Evolutionary conservation across 2,329 filamentous ascomycete genomes (phyloP).

Genomic region (Sclerotiophoma versabilis): DNA sequence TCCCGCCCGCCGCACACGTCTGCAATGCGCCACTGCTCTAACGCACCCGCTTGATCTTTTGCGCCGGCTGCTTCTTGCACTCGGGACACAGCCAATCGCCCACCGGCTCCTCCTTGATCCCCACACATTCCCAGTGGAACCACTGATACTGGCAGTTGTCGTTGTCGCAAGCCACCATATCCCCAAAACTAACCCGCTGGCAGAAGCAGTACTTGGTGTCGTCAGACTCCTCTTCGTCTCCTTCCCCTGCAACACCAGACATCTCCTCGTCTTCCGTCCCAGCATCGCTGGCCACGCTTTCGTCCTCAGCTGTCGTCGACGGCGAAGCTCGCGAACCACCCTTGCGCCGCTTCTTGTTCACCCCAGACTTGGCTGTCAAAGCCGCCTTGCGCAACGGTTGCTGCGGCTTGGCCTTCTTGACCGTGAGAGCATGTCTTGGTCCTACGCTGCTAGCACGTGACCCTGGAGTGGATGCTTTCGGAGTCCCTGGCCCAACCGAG

Average conservation of each 20-base stretch:
- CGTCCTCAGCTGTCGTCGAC: slow-evolving; percentile 58
- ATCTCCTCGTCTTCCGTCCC: slow-evolving; percentile 57
- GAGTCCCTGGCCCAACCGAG: slow-evolving; percentile 69
- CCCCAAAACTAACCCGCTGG: slow-evolving; percentile 82
- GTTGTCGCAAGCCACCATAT: slow-evolving; percentile 91
- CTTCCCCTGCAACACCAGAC: slow-evolving; percentile 55
- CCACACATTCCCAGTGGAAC: slow-evolving; percentile 78
- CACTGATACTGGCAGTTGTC: slow-evolving; percentile 81
- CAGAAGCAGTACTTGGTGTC: slow-evolving; percentile 82
- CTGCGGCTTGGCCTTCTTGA: slow-evolving; percentile 64
- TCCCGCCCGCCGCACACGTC: slow-evolving; percentile 17
- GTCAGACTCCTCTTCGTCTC: slow-evolving; percentile 73
- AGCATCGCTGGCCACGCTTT: slow-evolving; percentile 59
- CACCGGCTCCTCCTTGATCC: slow-evolving; percentile 57
- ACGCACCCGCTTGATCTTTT: slow-evolving; percentile 52
- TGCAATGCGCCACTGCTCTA: slow-evolving; percentile 22
- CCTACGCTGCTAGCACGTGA: slow-evolving; percentile 67
- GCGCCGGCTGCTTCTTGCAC: slow-evolving; percentile 48
- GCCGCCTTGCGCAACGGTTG: slow-evolving; percentile 52
- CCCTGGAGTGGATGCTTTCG: slow-evolving; percentile 62
- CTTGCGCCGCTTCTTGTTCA: slow-evolving; percentile 49
- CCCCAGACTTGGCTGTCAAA: slow-evolving; percentile 44
- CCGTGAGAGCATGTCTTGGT: slow-evolving; percentile 57
- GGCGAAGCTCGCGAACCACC: slow-evolving; percentile 49
- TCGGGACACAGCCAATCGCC: slow-evolving; percentile 60